A percentile compares a stretch with the other conserved stretches of the same genome.
phyloP scores from a whole-genome alignment of 495 filamentous ascomycete genomes.

The Xylaria flabelliformis region DNA sequence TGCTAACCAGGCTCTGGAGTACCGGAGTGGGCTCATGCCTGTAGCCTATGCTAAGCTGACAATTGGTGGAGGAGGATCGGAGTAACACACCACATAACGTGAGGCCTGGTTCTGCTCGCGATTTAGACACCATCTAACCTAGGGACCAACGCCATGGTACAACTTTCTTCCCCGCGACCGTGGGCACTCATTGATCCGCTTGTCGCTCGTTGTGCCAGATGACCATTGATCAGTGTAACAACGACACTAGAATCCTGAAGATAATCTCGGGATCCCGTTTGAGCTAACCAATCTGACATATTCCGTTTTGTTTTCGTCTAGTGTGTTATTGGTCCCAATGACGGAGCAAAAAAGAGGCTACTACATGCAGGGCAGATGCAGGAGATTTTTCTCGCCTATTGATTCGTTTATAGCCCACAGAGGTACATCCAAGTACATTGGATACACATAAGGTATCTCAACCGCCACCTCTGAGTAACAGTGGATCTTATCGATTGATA shows the following conservation, averaged over 20 bases:
- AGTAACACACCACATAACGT: slow-evolving; percentile 1
- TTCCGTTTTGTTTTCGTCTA: slow-evolving; percentile 29
- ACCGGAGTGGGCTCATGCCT: slow-evolving; percentile 13
- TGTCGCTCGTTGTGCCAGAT: slow-evolving; percentile 8
- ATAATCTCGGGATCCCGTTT: background rate
- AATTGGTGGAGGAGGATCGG: slow-evolving; percentile 13
- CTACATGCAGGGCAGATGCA: slow-evolving; percentile 26
- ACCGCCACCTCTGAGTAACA: background rate
- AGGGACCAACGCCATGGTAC: slow-evolving; percentile 17
- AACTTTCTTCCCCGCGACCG: slow-evolving; percentile 17
- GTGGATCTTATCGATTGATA: slow-evolving; percentile 4
- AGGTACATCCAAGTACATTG: background rate
- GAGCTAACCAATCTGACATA: slow-evolving; percentile 19
- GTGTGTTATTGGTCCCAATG: slow-evolving; percentile 24
- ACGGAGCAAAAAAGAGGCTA: slow-evolving; percentile 13
- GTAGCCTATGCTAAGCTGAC: slow-evolving; percentile 14
- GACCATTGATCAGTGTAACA: background rate
- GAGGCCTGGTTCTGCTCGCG: background rate
- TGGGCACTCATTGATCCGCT: slow-evolving; percentile 3
- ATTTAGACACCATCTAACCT: slow-evolving; percentile 9
- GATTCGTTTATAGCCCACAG: background rate
- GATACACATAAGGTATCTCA: background rate
- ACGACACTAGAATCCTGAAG: slow-evolving; percentile 11
- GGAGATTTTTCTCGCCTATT: slow-evolving; percentile 12
- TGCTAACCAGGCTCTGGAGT: slow-evolving; percentile 12